Conservation (phyloP, 2,329 filamentous ascomycete species). For the Penicillium sp. region DNA sequence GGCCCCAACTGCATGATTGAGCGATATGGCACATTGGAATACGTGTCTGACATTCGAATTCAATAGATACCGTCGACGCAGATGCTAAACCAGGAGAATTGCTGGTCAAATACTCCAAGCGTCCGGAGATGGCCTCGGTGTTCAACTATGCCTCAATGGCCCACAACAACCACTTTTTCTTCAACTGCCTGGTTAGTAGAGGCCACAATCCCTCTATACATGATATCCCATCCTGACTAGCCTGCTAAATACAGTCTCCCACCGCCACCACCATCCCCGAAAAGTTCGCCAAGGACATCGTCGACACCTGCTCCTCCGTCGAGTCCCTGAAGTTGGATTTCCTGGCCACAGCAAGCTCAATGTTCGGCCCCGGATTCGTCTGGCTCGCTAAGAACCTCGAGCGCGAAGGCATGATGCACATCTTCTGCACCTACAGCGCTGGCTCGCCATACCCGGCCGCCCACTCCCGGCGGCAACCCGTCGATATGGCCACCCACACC, state of each 20-base stretch:
- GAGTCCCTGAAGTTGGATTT: slow-evolving; percentile 75
- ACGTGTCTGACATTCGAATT: background rate
- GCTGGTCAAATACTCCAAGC: slow-evolving; percentile 65
- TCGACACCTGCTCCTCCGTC: slow-evolving; percentile 67
- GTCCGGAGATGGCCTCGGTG: slow-evolving; percentile 64
- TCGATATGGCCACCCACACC: slow-evolving; percentile 40
- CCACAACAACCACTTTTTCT: slow-evolving; percentile 67
- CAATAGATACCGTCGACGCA: slow-evolving; percentile 56
- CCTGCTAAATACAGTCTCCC: slow-evolving; percentile 29
- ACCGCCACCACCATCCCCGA: slow-evolving; percentile 46
- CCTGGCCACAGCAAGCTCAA: slow-evolving; percentile 67
- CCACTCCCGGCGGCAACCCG: slow-evolving; percentile 62
- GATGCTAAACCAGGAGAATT: slow-evolving; percentile 57
- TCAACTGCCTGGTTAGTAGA: slow-evolving; percentile 38
- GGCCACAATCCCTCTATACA: background rate
- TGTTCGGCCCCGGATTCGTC: slow-evolving; percentile 96
- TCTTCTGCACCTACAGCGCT: slow-evolving; percentile 83
- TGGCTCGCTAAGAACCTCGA: slow-evolving; percentile 67
- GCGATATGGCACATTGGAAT: background rate
- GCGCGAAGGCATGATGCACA: slow-evolving; percentile 46
- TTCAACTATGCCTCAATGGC: slow-evolving; percentile 98
- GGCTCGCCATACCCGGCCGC: slow-evolving; percentile 80
- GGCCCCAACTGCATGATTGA: background rate
- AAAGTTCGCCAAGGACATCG: slow-evolving; percentile 52
- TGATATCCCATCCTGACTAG: slow-evolving; percentile 6